phyloP scores from a whole-genome alignment of 768 basidiomycete genomes.

The Royoungia palumana region DNA sequence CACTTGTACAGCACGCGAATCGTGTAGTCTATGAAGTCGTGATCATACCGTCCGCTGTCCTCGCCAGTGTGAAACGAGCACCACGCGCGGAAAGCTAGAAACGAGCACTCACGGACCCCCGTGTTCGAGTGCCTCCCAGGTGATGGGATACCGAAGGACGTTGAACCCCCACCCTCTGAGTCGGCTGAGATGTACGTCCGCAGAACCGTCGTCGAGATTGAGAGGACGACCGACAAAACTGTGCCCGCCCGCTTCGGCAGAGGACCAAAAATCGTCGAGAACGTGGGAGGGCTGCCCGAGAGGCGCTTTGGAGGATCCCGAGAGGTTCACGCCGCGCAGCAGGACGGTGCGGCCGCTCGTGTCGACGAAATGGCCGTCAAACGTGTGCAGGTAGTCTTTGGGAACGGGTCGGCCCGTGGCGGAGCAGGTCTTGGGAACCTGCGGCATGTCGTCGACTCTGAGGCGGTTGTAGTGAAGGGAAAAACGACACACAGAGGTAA shows the following conservation, averaged over 20 bases:
- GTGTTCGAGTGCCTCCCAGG: slow-evolving; percentile 95
- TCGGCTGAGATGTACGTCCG: slow-evolving; percentile 82
- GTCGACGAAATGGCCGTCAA: slow-evolving; percentile 70
- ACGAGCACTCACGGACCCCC: slow-evolving; percentile 82
- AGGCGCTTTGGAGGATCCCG: slow-evolving; percentile 86
- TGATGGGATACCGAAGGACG: slow-evolving; percentile 73
- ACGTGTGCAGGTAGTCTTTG: slow-evolving; percentile 56
- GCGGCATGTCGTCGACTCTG: slow-evolving; percentile 20
- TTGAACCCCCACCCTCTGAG: slow-evolving; percentile 94
- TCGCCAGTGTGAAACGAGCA: not conserved
- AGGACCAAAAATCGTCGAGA: slow-evolving; percentile 78
- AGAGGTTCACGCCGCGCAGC: slow-evolving; percentile 92
- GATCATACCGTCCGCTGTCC: slow-evolving; percentile 80
- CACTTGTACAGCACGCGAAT: slow-evolving; percentile 85
- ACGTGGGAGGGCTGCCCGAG: slow-evolving; percentile 62
- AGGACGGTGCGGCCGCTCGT: slow-evolving; percentile 70
- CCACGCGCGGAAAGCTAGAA: not conserved
- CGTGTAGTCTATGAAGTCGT: slow-evolving; percentile 90
- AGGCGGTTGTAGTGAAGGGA: not conserved
- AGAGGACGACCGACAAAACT: slow-evolving; percentile 78
- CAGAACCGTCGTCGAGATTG: slow-evolving; percentile 78
- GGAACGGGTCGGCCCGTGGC: slow-evolving; percentile 14
- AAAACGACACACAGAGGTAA: not conserved
- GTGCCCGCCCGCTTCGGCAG: slow-evolving; percentile 63
- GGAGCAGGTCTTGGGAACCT: slow-evolving; percentile 15